phyloP scores from a whole-genome alignment of 306 rosid species.

The Pachyrhizus erosus region DNA sequence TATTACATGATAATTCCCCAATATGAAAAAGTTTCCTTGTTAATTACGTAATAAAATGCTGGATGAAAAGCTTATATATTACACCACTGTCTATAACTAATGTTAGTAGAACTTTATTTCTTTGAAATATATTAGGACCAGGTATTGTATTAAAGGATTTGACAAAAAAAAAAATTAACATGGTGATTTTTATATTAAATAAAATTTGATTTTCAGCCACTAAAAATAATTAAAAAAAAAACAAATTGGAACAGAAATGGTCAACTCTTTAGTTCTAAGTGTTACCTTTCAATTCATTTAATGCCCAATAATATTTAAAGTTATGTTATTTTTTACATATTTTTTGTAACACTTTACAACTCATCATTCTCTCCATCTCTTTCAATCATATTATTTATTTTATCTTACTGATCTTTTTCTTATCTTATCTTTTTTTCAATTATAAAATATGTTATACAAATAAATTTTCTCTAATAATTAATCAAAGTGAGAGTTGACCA shows the following conservation, averaged over 20 bases:
- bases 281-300: background rate
- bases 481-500: background rate
- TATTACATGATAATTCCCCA: no score
- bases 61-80: no score
- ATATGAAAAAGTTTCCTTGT: no score
- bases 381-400: background rate
- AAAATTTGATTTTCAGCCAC: background rate
- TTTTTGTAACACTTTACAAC: background rate
- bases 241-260: background rate
- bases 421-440: background rate
- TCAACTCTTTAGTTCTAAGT: background rate
- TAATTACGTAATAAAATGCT: no score
- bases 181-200: background rate
- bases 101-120: no score
- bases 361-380: background rate
- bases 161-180: background rate
- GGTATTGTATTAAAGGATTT: background rate
- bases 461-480: background rate
- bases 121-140: background rate
- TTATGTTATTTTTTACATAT: background rate
- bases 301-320: background rate
- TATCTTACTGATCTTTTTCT: background rate
- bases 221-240: background rate
- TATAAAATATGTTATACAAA: background rate
- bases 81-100: no score